phyloP scores from a whole-genome alignment of 305 asterid genomes.

The Salvia sclarea region DNA sequence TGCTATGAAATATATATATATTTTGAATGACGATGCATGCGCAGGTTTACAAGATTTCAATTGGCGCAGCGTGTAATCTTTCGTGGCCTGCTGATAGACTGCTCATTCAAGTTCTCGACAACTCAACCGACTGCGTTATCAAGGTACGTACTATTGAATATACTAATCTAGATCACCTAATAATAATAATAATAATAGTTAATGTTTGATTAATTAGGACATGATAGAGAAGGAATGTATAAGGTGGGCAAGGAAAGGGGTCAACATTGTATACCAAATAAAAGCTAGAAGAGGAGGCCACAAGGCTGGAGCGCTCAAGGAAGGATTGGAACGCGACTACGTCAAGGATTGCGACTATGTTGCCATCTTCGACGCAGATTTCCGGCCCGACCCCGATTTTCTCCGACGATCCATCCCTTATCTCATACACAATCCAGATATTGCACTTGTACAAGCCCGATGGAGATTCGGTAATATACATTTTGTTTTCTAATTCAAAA shows the following conservation, averaged over 20 bases:
- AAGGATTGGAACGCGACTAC: conserved; percentile 67
- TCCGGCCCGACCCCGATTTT: conserved; percentile 84
- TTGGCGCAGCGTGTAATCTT: conserved; percentile 88
- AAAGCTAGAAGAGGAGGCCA: conserved; percentile 76
- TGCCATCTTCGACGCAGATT: conserved; percentile 86
- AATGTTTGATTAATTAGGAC: conserved; percentile 57
- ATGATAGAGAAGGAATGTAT: conserved; percentile 85
- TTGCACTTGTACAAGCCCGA: conserved; percentile 86
- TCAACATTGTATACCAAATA: conserved; percentile 65
- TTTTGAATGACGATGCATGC: not conserved
- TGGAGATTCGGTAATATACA: conserved; percentile 94
- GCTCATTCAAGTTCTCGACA: conserved; percentile 92
- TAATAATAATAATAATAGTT: too few species aligned
- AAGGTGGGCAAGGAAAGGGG: conserved; percentile 84
- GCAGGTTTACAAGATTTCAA: conserved; percentile 93
- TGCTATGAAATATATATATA: too few species aligned
- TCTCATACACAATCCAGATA: conserved; percentile 57
- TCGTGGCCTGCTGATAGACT: conserved; percentile 93
- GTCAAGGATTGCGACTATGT: conserved; percentile 76
- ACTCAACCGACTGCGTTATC: conserved; percentile 68
- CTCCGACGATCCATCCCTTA: conserved; percentile 75
- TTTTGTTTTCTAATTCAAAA: too few species aligned
- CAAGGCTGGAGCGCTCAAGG: conserved; percentile 90
- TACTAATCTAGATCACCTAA: not conserved
- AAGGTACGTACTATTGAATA: conserved; percentile 47